phyloP scores from a whole-genome alignment of 805 yeast species.

The Wickerhamomyces ciferrii region DNA sequence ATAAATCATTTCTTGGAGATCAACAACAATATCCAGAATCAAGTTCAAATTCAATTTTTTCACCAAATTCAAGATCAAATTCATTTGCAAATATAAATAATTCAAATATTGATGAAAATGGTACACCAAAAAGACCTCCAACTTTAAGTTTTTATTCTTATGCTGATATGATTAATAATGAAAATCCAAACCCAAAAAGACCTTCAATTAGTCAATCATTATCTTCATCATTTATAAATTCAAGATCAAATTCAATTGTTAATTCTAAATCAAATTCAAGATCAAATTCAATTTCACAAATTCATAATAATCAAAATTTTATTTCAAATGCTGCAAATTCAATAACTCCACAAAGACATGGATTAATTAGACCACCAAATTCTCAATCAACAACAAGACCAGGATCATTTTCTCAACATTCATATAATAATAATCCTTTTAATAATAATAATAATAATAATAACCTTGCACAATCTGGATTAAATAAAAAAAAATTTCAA shows the following conservation, averaged over 20 bases:
- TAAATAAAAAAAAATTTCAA: constrained; percentile 11
- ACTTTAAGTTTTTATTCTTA: constrained; percentile 57
- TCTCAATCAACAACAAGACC: constrained; percentile 12
- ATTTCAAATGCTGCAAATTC: constrained; percentile 5
- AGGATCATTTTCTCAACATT: constrained; percentile 3
- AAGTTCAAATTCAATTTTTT: background rate
- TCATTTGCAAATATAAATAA: constrained; percentile 20
- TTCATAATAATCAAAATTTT: constrained; percentile 1
- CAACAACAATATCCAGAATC: constrained; percentile 1
- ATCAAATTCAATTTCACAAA: constrained; percentile 8
- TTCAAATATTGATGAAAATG: constrained; percentile 9
- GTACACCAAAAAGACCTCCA: constrained; percentile 15
- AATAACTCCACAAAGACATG: constrained; percentile 20
- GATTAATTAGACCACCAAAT: constrained; percentile 7
- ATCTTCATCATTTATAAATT: constrained; percentile 26
- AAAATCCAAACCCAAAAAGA: constrained; percentile 53
- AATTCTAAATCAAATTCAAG: constrained; percentile 8
- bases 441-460: constrained; percentile 1
- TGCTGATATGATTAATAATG: constrained; percentile 73
- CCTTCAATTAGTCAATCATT: constrained; percentile 47
- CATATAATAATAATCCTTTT: constrained; percentile 21
- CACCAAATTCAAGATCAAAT: constrained; percentile 13
- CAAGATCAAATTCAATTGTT: constrained; percentile 13
- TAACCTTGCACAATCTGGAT: constrained; percentile 6
- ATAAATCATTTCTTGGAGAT: constrained; percentile 23